Base-by-base conservation (phyloP, 2,329 filamentous ascomycete species). In the Botrytis byssoidea region DNA sequence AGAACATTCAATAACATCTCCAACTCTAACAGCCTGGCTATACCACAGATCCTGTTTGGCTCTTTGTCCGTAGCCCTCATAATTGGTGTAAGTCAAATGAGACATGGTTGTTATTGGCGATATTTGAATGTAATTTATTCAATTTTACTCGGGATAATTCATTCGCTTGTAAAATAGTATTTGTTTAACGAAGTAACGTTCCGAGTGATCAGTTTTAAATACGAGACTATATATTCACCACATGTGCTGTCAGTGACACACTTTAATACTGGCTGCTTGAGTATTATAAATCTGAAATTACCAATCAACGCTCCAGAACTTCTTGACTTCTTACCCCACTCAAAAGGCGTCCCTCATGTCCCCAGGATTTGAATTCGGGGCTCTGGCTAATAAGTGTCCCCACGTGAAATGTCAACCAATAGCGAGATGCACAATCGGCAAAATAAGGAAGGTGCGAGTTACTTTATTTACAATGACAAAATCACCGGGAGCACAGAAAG, bases 11-110 rank as follows among this genome's bases (percentile, higher is more conserved):
- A 88, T 86, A 4, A 79, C 78, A 78, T 87, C 51, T 1, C 84
- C 86, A 16, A 87, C 79, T 1, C 86, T 84, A 22, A 86, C 84
- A 2, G 85, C 84, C 74, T 88, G 86, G 75, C 79, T 85, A 78
- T 87, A 87, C 42, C 60, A 51, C 14, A 48, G 37, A 40, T 67
- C 55, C 9, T 44, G 8, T 46, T 66, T 55, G 6, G 25, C n/a
- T 14, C 35, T 59, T 55, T 60, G 25, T 7, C 67, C 51, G 20
- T 32, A 32, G 20, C n/a, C 55, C 12, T 29, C 48, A 16, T 70
- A 70, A 25, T 37, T 32, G 18, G 18, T 60, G 40, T 46, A 70
- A 20, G 18, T 40, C 7, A 60, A 59, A 57, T 70, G 67, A 32
- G 51, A 35, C 55, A 60, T 70, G 63, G 4, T 35, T 35, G 3